Evolutionary conservation across 306 rosid species (phyloP), one percentile per base, ranked within the genome.

Genomic region (Glycine latifolia): DNA sequence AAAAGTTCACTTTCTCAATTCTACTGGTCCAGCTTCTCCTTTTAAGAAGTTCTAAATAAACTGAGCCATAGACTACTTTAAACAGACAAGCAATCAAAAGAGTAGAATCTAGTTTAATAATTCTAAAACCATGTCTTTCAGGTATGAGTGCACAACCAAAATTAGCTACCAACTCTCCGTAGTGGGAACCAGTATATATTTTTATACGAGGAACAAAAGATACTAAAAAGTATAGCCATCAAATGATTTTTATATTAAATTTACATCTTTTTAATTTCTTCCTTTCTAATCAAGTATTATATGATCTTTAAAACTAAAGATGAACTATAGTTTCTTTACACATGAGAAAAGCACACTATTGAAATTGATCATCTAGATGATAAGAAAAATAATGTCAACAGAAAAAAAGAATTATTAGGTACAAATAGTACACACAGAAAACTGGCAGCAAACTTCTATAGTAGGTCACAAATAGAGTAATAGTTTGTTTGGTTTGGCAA

Each of bases 341-440:
- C 69, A 6, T 46, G 10, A n/a, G 81, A 78, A 78, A 37, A 33
- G n/a, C 33, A 41, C 58, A 75, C 13, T 8, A 58, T 3, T 44
- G 55, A 79, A 33, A 69, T 31, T 33, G 20, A 58, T 14, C 4
- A 44, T 31, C n/a, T 44, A 14, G 44, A 44, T 8, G 12, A 43
- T 47, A 14, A 56, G 17, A 10, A 58, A 79, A 79, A n/a, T 31
- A 79, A 55, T n/a, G 8, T 73, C 50, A 73, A 56, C 78, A 39
- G 43, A 11, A 3, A 56, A 58, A 73, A 73, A 37, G 8, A 26
- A 55, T 3, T 73, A 16, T 16, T 39, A 4, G 6, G 6, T 39
- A 10, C 82, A 65, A 31, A 78, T 14, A 60, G 39, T 67, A 73
- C 17, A 9, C 8, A 43, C 54, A 48, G 37, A 62, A 47, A 73